These are phyloP conservation scores for Dispira simplex DNA, from an alignment of 192 early-diverging fungal genomes.

Conservation along the genomic window DNA sequence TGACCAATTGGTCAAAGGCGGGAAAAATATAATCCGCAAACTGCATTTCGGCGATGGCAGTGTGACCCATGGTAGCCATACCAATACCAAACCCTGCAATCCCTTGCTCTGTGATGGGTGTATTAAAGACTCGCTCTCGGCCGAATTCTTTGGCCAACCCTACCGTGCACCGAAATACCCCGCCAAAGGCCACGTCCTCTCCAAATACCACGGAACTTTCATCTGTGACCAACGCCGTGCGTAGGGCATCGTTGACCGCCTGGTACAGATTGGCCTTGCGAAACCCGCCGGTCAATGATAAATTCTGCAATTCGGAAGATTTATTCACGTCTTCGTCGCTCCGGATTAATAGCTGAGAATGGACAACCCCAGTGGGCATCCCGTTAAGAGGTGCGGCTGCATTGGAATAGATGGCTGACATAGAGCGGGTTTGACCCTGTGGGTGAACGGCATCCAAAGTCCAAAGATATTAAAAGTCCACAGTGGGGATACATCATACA, in stretches of 20 bases:
- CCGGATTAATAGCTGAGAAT: slow-evolving; percentile 61
- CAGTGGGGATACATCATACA: no score
- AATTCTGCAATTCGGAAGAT: slow-evolving; percentile 46
- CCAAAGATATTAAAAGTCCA: no score
- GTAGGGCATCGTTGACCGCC: slow-evolving; percentile 90
- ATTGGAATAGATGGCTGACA: slow-evolving; percentile 8
- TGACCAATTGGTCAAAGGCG: slow-evolving; percentile 95
- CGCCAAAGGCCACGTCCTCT: slow-evolving; percentile 95
- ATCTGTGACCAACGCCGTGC: slow-evolving; percentile 69
- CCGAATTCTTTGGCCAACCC: slow-evolving; percentile 86
- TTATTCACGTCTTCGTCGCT: slow-evolving; percentile 52
- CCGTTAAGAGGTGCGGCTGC: slow-evolving; percentile 61
- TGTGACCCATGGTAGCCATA: slow-evolving; percentile 85
- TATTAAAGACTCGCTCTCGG: slow-evolving; percentile 88
- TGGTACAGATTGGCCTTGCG: slow-evolving; percentile 92
- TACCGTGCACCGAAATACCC: slow-evolving; percentile 90
- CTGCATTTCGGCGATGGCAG: slow-evolving; percentile 96
- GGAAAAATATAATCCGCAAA: slow-evolving; percentile 99
- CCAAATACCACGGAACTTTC: slow-evolving; percentile 88
- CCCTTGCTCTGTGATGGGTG: slow-evolving; percentile 89
- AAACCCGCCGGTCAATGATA: slow-evolving; percentile 42
- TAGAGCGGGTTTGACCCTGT: no score
- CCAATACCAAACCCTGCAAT: slow-evolving; percentile 93
- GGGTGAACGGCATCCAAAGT: no score
- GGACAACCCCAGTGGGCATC: slow-evolving; percentile 61